Base-by-base conservation (phyloP, 2,329 filamentous ascomycete genomes). In the Alternaria metachromatica region DNA sequence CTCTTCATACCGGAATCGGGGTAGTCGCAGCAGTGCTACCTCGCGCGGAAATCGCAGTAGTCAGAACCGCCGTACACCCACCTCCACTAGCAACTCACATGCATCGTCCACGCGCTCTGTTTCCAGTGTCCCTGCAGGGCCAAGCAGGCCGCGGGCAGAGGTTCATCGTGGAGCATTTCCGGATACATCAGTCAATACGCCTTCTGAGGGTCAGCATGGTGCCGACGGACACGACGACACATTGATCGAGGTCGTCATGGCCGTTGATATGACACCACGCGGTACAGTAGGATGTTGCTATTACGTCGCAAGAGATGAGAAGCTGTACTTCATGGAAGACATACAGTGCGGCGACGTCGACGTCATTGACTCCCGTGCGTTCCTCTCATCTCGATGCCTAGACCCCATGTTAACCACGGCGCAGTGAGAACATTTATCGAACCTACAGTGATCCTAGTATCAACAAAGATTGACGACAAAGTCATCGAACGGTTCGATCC, bases 211-310 rank as follows among this genome's bases (percentile, higher is more conserved):
- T 10, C 48, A n/a, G 21, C 6, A 37, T n/a, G n/a, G 41, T 13
- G 18, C 21, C 8, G 49, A 83, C 37, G 82, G 84, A 37, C 66
- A 73, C 7, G 87, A 90, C 9, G 87, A 90, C 60, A 75, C 82
- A 0, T 75, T 89, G 41, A 86, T 87, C 60, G 92, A 96, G 74
- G 81, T 93, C 25, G 86, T 97, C 62, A 92, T 97, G 88, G 92
- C 93, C 1, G 83, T 97, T 23, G 89, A 96, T 62, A 84, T 95
- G 76, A 88, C 86, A 65, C 86, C 89, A n/a, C 86, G 87, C 28
- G 89, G 87, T 1, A 89, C 86, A 0, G 84, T 97, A 18, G 95
- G 95, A 1, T 97, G 94, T 77, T 90, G 92, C 49, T 97, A 95
- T 75, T 97, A 95, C 75, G 83, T 90, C 50, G 89, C 90, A 6